Base-by-base conservation (phyloP, 192 early-diverging fungal species). In the Coemansia sp. region DNA sequence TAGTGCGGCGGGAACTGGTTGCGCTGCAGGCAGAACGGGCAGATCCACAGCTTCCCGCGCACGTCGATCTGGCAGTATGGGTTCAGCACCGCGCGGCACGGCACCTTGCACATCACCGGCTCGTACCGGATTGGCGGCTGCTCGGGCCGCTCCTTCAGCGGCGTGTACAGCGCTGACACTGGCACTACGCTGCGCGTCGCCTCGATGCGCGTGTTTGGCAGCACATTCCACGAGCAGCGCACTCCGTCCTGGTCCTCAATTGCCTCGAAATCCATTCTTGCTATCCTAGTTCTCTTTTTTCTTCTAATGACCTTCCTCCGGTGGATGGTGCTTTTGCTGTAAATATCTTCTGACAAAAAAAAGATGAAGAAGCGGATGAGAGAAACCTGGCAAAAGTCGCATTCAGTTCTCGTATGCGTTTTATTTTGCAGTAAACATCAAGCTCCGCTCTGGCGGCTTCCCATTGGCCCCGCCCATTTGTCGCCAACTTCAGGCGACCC, bases 21-120 rank as follows among this genome's bases (percentile, higher is more conserved):
- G 40, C 97, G 88, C 67, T 93, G 90, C 69, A 97, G 75, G 66
- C 97, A 98, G 76, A 99, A 95, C n/a, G 97, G 93, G 64, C 97
- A 99, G 58, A 96, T 95, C 97, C 97, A 99, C 27, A 98, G 82
- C 75, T 94, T 94, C 10, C 86, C 90, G 31, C 93, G 92, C 19
- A 95, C 87, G 76, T 99, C 97, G 62, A 98, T 92, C 82, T 97
- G 95, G 71, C 97, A 98, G 82, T 94, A 96, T 52, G 97, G 97
- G 69, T 98, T 99, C 42, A 99, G 84, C 59, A 99, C 90, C 23
- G 93, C 97, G 24, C 92, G 83, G 69, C 97, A 99, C 9, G 93
- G 90, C 54, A 91, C 85, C 70, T 92, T 95, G 83, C 97, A 99
- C 54, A 90, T 91, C 27, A 99, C 92, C n/a, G 97, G 97, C 74